Conservation (phyloP, 2,329 filamentous ascomycete species). For the Neonectria magnoliae region DNA sequence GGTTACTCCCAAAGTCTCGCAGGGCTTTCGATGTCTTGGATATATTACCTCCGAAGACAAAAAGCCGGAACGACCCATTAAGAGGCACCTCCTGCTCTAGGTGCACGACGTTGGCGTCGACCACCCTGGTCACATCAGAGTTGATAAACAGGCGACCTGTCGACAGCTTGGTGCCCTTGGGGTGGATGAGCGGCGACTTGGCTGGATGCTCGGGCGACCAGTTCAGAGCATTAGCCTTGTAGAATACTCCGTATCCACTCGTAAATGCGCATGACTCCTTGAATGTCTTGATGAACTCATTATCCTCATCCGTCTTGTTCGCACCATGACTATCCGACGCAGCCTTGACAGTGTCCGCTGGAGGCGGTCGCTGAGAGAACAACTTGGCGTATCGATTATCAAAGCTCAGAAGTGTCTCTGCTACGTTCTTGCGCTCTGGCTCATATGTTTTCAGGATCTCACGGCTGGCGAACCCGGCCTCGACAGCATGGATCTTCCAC, state of each 20-base stretch:
- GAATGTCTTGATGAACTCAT: constrained; percentile 88
- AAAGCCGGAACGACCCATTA: constrained; percentile 88
- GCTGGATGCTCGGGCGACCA: constrained; percentile 80
- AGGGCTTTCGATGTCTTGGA: constrained; percentile 70
- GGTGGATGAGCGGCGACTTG: constrained; percentile 75
- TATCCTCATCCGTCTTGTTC: constrained; percentile 61
- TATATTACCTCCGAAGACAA: constrained; percentile 82
- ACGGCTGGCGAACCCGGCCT: constrained; percentile 80
- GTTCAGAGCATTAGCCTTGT: constrained; percentile 84
- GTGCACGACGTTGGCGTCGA: constrained; percentile 89
- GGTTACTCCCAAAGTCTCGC: constrained; percentile 72
- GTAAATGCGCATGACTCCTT: constrained; percentile 94
- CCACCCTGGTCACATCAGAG: constrained; percentile 84
- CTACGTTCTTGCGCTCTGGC: constrained; percentile 83
- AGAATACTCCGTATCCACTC: constrained; percentile 89
- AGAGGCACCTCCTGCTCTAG: constrained; percentile 89
- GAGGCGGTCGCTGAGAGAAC: constrained; percentile 82
- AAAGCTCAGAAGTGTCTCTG: constrained; percentile 85
- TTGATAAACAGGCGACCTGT: constrained; percentile 82
- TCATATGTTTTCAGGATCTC: constrained; percentile 86
- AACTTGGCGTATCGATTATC: constrained; percentile 90
- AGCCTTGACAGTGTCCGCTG: constrained; percentile 75
- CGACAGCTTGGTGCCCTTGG: constrained; percentile 70
- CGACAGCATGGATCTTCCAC: constrained; percentile 95
- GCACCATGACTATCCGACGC: constrained; percentile 58